Conservation (phyloP, 106 monocot species). For the Narthecium ossifragum region DNA sequence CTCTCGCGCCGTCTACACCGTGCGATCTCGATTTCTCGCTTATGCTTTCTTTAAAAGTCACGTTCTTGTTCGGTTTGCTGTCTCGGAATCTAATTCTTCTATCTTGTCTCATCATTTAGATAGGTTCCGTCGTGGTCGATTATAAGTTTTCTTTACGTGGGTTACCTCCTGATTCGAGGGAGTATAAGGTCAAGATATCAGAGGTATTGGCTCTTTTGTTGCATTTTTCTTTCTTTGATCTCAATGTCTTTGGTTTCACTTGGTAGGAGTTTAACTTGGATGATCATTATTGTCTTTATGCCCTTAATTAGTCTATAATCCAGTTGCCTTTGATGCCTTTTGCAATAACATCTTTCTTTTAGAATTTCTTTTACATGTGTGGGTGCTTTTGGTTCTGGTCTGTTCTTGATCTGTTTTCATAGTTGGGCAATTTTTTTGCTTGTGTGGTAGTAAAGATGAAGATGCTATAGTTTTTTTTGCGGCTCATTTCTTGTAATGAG, state of each 20-base stretch:
- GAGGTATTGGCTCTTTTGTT: slow-evolving; percentile 30
- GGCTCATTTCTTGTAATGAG: no score
- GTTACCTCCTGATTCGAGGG: slow-evolving; percentile 25
- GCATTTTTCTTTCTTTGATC: not conserved
- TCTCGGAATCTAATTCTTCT: not conserved
- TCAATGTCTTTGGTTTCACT: not conserved
- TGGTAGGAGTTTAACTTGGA: not conserved
- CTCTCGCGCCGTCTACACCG: slow-evolving; percentile 70
- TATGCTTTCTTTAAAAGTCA: not conserved
- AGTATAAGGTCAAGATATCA: slow-evolving; percentile 49
- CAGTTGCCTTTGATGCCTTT: no score
- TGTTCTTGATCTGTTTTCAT: no score
- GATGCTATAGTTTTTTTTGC: no score
- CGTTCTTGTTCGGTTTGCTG: not conserved
- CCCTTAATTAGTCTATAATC: no score
- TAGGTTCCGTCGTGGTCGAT: slow-evolving; percentile 53
- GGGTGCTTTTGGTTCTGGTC: no score
- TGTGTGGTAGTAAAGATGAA: no score
- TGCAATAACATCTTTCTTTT: no score
- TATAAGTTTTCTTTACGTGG: slow-evolving; percentile 73
- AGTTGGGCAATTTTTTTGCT: no score
- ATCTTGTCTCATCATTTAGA: slow-evolving; percentile 30
- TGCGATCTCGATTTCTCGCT: slow-evolving; percentile 8
- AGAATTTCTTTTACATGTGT: not conserved
- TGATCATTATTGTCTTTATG: not conserved